Evolutionary conservation across 2,329 filamentous ascomycete genomes (phyloP).

Genomic region (Plectosphaerella sp.): DNA sequence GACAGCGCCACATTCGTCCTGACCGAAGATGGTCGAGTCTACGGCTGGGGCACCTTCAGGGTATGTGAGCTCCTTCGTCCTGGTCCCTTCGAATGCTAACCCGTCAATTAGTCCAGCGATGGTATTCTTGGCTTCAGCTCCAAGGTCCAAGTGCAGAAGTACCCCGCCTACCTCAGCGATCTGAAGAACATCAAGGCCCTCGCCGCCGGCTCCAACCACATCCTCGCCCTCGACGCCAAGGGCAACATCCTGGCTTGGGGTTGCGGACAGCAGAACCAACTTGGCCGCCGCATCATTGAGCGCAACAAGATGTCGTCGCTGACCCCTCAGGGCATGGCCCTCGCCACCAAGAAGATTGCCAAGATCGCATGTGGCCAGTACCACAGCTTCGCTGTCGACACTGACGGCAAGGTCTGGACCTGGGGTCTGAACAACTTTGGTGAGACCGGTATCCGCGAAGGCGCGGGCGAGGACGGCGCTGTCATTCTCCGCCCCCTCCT

Average conservation of each 20-base stretch:
- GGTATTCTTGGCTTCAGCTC: constrained; percentile 62
- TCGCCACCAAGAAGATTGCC: constrained; percentile 60
- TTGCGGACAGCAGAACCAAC: constrained; percentile 62
- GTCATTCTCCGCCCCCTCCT: constrained; percentile 68
- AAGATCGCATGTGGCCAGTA: constrained; percentile 67
- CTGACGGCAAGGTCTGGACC: constrained; percentile 65
- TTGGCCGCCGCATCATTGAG: constrained; percentile 52
- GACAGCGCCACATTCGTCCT: constrained; percentile 75
- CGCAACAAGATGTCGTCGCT: constrained; percentile 60
- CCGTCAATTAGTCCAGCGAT: constrained; percentile 39
- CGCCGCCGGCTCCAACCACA: constrained; percentile 65
- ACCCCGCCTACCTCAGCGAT: constrained; percentile 45
- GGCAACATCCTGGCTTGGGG: constrained; percentile 69
- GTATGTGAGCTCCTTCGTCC: constrained; percentile 2
- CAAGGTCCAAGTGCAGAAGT: constrained; percentile 40
- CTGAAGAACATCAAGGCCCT: constrained; percentile 63
- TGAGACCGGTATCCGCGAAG: constrained; percentile 62
- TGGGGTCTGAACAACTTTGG: constrained; percentile 90
- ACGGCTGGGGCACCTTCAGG: constrained; percentile 81
- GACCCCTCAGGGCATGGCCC: constrained; percentile 57
- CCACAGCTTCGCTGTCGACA: constrained; percentile 76
- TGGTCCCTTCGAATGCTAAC: constrained; percentile 1
- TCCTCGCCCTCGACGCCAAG: constrained; percentile 62
- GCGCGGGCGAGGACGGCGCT: constrained; percentile 63
- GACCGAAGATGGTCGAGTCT: constrained; percentile 70